These are phyloP conservation scores for Neohortaea acidophila DNA, from an alignment of 495 filamentous ascomycete species.

Conservation along the genomic window DNA sequence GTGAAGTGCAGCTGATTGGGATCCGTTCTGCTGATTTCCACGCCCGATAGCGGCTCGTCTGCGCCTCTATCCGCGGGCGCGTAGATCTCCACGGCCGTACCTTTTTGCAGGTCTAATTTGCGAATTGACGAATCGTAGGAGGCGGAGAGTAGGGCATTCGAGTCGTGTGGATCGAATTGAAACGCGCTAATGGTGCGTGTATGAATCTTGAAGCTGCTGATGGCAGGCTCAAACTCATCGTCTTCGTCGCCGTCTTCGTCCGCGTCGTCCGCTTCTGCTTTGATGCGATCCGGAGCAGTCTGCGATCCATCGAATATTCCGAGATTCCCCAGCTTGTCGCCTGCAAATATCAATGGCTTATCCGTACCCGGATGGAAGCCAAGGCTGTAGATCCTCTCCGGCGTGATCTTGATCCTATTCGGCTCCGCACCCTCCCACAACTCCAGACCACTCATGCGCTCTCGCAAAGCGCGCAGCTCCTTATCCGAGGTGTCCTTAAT, in stretches of 20 bases:
- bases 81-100: constrained; percentile 61
- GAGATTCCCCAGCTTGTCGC: constrained; percentile 85
- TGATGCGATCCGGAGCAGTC: constrained; percentile 37
- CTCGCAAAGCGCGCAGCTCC: constrained; percentile 55
- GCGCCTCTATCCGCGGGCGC: constrained; percentile 50
- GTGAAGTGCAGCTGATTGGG: constrained; percentile 74
- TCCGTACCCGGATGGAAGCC: constrained; percentile 74
- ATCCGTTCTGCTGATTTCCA: constrained; percentile 57
- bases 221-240: constrained; percentile 53
- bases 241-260: constrained; percentile 47
- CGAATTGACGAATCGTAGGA: constrained; percentile 95
- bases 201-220: constrained; percentile 78
- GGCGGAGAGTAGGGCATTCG: constrained; percentile 55
- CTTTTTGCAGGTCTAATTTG: constrained; percentile 67
- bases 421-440: constrained; percentile 73
- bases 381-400: constrained; percentile 76
- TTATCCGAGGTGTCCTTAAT: constrained; percentile 68
- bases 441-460: constrained; percentile 64
- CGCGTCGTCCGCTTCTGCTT: constrained; percentile 24
- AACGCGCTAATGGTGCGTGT: constrained; percentile 77
- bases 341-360: constrained; percentile 85
- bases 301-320: constrained; percentile 90
- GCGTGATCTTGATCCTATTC: constrained; percentile 79
- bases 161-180: constrained; percentile 55
- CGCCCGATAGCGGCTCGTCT: constrained; percentile 64